phyloP scores from a whole-genome alignment of 495 filamentous ascomycete genomes.

The Aspergillus conjunctus region DNA sequence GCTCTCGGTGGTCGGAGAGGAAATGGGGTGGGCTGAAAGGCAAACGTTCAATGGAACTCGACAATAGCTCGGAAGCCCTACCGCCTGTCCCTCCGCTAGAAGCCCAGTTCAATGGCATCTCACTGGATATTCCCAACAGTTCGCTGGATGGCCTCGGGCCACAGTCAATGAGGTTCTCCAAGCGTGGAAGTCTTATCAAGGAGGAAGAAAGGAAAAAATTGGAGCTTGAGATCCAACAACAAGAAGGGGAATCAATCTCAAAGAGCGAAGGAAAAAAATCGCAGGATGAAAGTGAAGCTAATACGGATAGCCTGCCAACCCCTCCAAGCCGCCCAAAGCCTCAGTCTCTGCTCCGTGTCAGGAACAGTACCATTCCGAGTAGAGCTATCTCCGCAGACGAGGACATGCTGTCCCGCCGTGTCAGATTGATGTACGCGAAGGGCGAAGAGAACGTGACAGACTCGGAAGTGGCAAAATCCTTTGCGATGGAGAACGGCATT shows the following conservation, averaged over 20 bases:
- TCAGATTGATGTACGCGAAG: constrained; percentile 88
- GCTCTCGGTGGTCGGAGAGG: constrained; percentile 48
- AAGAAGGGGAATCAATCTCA: constrained; percentile 16
- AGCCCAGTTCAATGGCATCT: constrained; percentile 53
- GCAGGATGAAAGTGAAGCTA: constrained; percentile 19
- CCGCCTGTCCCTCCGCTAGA: constrained; percentile 43
- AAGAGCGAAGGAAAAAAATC: constrained; percentile 4
- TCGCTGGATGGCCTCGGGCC: constrained; percentile 54
- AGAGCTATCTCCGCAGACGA: constrained; percentile 69
- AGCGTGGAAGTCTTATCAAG: constrained; percentile 52
- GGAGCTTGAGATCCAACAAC: constrained; percentile 25
- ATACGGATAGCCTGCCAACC: constrained; percentile 34
- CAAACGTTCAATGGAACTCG: constrained; percentile 42
- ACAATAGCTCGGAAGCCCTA: constrained; percentile 34
- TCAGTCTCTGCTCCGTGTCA: constrained; percentile 37
- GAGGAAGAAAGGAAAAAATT: constrained; percentile 30
- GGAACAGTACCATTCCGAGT: constrained; percentile 36
- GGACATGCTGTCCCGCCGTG: constrained; percentile 82
- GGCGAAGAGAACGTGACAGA: constrained; percentile 60
- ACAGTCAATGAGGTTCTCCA: constrained; percentile 59
- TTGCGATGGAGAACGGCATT: constrained; percentile 58
- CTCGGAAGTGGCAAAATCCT: constrained; percentile 44
- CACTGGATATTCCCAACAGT: constrained; percentile 57
- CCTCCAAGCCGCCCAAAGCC: constrained; percentile 46
- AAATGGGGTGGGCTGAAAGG: constrained; percentile 42